phyloP scores from a whole-genome alignment of 2,329 filamentous ascomycete genomes.

The Diaporthe vaccinii region DNA sequence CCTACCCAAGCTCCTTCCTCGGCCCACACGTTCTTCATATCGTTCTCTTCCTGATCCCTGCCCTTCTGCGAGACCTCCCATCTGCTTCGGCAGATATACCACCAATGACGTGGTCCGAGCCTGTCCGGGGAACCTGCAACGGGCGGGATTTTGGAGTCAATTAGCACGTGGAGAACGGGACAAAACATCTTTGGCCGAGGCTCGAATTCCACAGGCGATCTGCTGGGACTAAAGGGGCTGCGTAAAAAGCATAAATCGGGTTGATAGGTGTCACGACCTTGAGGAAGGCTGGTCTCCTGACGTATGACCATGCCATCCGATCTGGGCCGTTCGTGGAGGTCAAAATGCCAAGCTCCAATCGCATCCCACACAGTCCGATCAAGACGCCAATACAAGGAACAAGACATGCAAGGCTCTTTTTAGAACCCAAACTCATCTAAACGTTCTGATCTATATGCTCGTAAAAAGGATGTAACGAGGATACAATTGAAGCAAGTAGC shows the following conservation, averaged over 20 bases:
- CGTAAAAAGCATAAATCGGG: not conserved
- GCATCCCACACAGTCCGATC: not conserved
- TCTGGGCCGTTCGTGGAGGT: not conserved
- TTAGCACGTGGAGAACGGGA: not conserved
- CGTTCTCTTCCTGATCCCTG: not conserved
- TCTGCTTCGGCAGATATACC: not conserved
- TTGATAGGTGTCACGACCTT: conserved; percentile 1
- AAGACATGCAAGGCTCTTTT: conserved; percentile 1
- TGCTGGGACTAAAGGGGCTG: not conserved
- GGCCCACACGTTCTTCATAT: not conserved
- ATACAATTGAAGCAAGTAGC: conserved; percentile 26
- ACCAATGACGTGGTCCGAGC: conserved; percentile 9
- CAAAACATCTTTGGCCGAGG: not conserved
- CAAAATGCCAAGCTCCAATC: conserved; percentile 26
- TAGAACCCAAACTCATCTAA: conserved; percentile 2
- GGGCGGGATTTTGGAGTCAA: conserved; percentile 8
- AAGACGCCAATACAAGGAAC: not conserved
- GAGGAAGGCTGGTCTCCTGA: not conserved
- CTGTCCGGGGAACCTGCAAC: conserved; percentile 6
- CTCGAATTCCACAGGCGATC: not conserved
- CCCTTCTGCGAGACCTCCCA: not conserved
- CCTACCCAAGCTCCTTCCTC: not conserved
- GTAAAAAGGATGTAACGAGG: not conserved
- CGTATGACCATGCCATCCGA: conserved; percentile 13
- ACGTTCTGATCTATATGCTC: conserved; percentile 26